Evolutionary conservation across 2,329 filamentous ascomycete genomes (phyloP), one percentile per base, ranked within the genome.

Genomic region (Phoma herbarum): DNA sequence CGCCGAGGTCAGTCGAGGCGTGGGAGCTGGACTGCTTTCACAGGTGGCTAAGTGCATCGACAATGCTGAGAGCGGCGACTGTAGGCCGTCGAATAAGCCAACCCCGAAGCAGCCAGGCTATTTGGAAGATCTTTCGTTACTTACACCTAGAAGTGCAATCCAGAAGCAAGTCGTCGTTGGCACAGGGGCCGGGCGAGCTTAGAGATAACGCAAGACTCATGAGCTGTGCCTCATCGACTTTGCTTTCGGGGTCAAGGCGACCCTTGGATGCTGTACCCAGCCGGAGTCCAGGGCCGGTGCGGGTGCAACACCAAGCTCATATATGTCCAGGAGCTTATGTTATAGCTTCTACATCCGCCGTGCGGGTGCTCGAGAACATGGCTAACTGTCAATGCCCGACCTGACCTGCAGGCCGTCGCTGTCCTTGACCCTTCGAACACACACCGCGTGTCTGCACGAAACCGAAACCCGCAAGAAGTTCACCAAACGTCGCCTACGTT

Each of bases 321-420:
- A 44, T 52, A 12, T 58, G 20, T 29, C 44, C 48, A 41, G 25
- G 69, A 61, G 66, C 56, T 56, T 60, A 54, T 66, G 62, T 54
- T 74, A 74, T 74, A 75, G 74, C 70, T 70, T 69, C 65, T 66
- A 57, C 53, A 68, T 14, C 22, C 18, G 67, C 65, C 72, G 74
- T 67, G 69, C 64, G 71, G 20, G 25, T 22, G 10, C 20, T 12
- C 16, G 39, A 26, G 45, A 11, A 46, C 29, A 39, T 22, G 11
- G 16, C 39, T 45, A 33, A 33, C 26, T 42, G 18, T 23, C 23
- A 11, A 42, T 33, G 14, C 20, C 29, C 16, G 14, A 28, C 31
- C 33, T 25, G 18, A 31, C 29, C 31, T 35, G 39, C 39, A 49
- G 50, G 25, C n/a, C n/a, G 31, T 29, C 16, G 11, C 33, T 42